These are phyloP conservation scores for Colletotrichum horii DNA, from an alignment of 2,329 filamentous ascomycete genomes.

Conservation along the genomic window DNA sequence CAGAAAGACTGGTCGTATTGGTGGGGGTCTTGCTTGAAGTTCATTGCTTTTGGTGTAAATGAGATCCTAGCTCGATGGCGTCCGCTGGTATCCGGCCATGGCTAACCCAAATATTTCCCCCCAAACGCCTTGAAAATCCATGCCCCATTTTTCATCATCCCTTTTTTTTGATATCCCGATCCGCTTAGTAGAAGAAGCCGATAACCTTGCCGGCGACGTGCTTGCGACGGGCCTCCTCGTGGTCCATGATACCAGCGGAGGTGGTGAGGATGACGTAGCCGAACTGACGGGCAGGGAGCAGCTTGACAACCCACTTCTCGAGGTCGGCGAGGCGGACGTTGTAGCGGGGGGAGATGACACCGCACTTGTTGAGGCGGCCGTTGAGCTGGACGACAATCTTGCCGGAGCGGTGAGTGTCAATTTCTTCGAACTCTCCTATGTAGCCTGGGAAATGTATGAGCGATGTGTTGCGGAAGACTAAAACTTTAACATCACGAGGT, in stretches of 20 bases:
- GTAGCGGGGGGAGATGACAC: slow-evolving; percentile 99
- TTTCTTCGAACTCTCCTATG: slow-evolving; percentile 98
- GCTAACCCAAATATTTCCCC: slow-evolving; percentile 34
- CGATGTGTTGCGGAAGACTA: slow-evolving; percentile 87
- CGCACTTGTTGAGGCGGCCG: slow-evolving; percentile 97
- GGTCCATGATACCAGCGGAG: slow-evolving; percentile 86
- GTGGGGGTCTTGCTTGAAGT: slow-evolving; percentile 19
- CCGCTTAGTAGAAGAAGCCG: slow-evolving; percentile 94
- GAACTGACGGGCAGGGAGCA: slow-evolving; percentile 99
- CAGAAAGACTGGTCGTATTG: slow-evolving; percentile 17
- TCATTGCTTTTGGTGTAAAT: slow-evolving; percentile 39
- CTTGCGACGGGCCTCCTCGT: slow-evolving; percentile 88
- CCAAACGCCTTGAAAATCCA: slow-evolving; percentile 42
- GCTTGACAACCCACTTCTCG: slow-evolving; percentile 99
- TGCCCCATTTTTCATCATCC: slow-evolving; percentile 28
- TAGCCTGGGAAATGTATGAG: slow-evolving; percentile 76
- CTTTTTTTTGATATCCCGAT: slow-evolving; percentile 17
- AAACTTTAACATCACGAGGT: slow-evolving; percentile 83
- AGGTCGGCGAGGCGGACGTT: slow-evolving; percentile 97
- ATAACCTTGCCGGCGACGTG: slow-evolving; percentile 99
- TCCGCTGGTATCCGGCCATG: slow-evolving; percentile 38
- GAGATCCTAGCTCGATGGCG: slow-evolving; percentile 35
- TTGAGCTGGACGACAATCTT: slow-evolving; percentile 99
- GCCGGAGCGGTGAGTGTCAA: slow-evolving; percentile 99
- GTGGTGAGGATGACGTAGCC: slow-evolving; percentile 98